Evolutionary conservation across 2,329 filamentous ascomycete species (phyloP).

Genomic region (Trichoderma sp.): DNA sequence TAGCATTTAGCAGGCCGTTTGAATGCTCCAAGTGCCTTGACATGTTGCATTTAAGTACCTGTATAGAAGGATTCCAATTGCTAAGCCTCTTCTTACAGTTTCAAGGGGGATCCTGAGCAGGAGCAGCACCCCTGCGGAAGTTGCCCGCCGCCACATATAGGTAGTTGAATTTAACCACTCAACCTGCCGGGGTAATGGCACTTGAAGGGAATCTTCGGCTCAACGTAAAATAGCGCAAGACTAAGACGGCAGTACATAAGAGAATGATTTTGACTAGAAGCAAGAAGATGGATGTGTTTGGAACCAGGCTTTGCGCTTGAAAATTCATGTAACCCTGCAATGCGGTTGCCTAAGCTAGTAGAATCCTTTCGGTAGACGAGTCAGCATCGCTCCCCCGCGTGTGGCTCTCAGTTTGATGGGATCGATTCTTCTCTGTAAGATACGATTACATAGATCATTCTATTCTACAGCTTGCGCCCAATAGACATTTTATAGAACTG

Average conservation of each 20-base stretch:
- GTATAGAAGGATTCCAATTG: neutral
- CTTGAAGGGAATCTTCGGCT: neutral
- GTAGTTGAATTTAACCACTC: neutral
- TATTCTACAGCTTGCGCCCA: neutral
- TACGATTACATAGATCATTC: neutral
- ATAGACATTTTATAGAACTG: neutral
- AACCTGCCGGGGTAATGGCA: neutral
- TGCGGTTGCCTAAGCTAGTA: neutral
- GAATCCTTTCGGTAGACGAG: neutral
- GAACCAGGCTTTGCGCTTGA: neutral
- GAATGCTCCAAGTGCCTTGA: neutral
- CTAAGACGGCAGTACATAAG: neutral
- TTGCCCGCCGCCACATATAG: neutral
- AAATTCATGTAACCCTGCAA: neutral
- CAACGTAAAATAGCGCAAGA: slow-evolving; percentile 6
- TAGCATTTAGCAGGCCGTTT: neutral
- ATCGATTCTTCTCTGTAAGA: neutral
- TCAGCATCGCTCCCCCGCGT: neutral
- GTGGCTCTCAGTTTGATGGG: neutral
- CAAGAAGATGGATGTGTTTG: neutral
- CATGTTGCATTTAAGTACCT: neutral
- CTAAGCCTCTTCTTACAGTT: neutral
- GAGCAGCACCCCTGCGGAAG: neutral
- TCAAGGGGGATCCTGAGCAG: neutral
- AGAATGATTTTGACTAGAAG: neutral